Evolutionary conservation across 148 eudicot genomes (phyloP).

Genomic region (Chenopodium quinoa): DNA sequence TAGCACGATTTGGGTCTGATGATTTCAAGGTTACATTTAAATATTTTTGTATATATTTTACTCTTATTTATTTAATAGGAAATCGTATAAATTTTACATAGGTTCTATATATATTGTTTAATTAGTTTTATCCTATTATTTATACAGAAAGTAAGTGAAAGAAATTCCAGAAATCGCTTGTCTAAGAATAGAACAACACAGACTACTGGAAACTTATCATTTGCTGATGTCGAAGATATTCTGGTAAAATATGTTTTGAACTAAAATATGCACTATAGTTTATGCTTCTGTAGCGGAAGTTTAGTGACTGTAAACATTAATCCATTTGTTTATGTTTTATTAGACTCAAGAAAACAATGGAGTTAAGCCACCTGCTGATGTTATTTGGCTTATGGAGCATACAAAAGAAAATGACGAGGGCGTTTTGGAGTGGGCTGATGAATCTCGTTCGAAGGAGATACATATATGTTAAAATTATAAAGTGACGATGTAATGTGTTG

Average conservation of each 20-base stretch:
- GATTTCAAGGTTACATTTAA: not conserved
- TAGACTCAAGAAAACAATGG: not conserved
- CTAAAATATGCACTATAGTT: too few species aligned
- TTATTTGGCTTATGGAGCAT: not conserved
- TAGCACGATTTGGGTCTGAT: not conserved
- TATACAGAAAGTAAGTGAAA: not conserved
- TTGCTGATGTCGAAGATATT: constrained; percentile 2
- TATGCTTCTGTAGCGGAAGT: too few species aligned
- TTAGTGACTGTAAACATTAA: too few species aligned
- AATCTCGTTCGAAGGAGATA: not conserved
- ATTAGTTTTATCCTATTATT: not conserved
- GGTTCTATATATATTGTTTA: too few species aligned
- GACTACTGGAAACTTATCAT: constrained; percentile 7
- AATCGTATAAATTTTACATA: too few species aligned
- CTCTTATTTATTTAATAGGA: too few species aligned
- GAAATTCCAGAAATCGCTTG: constrained; percentile 1
- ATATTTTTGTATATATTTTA: too few species aligned
- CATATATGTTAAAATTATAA: not conserved
- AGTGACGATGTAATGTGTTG: too few species aligned
- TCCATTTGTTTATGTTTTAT: not conserved
- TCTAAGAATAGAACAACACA: not conserved
- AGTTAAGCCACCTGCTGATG: not conserved
- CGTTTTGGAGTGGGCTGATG: not conserved
- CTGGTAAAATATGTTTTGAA: not conserved
- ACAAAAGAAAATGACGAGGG: not conserved